Conservation (phyloP, 2,329 filamentous ascomycete species). For the Chrysoporthe deuterocubensis region DNA sequence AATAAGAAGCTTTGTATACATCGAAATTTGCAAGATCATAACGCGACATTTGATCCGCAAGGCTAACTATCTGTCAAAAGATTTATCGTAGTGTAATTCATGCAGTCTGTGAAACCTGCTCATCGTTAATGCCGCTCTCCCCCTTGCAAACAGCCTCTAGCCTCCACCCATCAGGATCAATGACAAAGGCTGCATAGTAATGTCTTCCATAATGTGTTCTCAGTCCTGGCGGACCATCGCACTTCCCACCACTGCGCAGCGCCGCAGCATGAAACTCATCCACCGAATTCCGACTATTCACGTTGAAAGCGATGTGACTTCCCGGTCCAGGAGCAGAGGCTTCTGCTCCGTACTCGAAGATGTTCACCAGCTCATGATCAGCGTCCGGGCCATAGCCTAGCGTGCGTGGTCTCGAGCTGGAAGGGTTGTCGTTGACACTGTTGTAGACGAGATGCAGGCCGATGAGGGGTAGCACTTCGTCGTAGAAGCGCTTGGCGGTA, state of each 20-base stretch:
- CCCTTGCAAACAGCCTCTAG: conserved; percentile 1
- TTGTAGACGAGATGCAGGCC: conserved; percentile 38
- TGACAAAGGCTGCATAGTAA: conserved; percentile 42
- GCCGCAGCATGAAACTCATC: conserved; percentile 37
- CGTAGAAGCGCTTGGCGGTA: conserved; percentile 39
- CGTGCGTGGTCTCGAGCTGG: conserved; percentile 29
- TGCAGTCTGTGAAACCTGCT: not conserved
- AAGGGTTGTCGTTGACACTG: conserved; percentile 29
- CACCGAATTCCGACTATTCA: conserved; percentile 36
- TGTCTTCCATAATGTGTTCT: conserved; percentile 24
- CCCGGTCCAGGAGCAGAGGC: conserved; percentile 36
- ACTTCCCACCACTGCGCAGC: conserved; percentile 35
- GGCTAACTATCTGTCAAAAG: too few relatives aligned
- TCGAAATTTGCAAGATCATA: too few relatives aligned
- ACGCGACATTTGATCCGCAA: too few relatives aligned
- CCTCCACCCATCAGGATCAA: conserved; percentile 38
- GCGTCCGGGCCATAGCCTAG: conserved; percentile 38
- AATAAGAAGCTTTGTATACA: too few relatives aligned
- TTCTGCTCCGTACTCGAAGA: conserved; percentile 36
- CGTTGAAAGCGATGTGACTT: conserved; percentile 41
- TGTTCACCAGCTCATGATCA: conserved; percentile 36
- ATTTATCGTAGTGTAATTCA: not conserved
- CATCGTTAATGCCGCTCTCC: conserved; percentile 14
- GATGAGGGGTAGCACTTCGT: conserved; percentile 35
- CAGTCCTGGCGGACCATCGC: conserved; percentile 38